Evolutionary conservation across 352 stramenopile genomes (phyloP).

Genomic region (Phytopythium oedochilum): DNA sequence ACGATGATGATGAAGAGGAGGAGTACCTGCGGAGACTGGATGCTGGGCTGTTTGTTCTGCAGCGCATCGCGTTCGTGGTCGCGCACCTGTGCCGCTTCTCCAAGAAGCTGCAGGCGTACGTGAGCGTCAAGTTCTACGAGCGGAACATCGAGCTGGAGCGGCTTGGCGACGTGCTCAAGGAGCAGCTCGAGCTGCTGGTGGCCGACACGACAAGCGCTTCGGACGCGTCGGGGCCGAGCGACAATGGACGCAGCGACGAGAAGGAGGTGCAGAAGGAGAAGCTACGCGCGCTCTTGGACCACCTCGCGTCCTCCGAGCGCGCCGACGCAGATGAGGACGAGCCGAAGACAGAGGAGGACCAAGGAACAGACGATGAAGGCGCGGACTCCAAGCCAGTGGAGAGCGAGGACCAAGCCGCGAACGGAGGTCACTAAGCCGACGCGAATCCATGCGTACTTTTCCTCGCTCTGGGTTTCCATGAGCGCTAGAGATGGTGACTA

Average conservation of each 20-base stretch:
- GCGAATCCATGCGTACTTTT: too few relatives aligned
- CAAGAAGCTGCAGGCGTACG: constrained; percentile 55
- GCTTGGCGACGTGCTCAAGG: constrained; percentile 36
- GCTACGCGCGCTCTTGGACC: constrained; percentile 30
- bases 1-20: constrained; percentile 39
- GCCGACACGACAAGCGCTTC: constrained; percentile 13
- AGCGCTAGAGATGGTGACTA: too few relatives aligned
- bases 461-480: too few relatives aligned
- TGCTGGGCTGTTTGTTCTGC: constrained; percentile 71
- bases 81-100: constrained; percentile 63
- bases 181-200: constrained; percentile 55
- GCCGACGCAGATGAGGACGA: neutral
- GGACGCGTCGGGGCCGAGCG: constrained; percentile 8
- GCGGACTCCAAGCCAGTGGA: neutral
- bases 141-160: constrained; percentile 49
- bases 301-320: constrained; percentile 16
- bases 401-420: neutral
- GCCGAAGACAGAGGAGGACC: neutral
- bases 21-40: constrained; percentile 63
- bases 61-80: constrained; percentile 59
- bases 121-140: constrained; percentile 76
- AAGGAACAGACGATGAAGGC: neutral
- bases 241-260: constrained; percentile 16
- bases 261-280: constrained; percentile 31
- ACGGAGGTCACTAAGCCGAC: neutral